Base-by-base conservation (phyloP, 2,329 filamentous ascomycete genomes). In the Colletotrichum sp. region DNA sequence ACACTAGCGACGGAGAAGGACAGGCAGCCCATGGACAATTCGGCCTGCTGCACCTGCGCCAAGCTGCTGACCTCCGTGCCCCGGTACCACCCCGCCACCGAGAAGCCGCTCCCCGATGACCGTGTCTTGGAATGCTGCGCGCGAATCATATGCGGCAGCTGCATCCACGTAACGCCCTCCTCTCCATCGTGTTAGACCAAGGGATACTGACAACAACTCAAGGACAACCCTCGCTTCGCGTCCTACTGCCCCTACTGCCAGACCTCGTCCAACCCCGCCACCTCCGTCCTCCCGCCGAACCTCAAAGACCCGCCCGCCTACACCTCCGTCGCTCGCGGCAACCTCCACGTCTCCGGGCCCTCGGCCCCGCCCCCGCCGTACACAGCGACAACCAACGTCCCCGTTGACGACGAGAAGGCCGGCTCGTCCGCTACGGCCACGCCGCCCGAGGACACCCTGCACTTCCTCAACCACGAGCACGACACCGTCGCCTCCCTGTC, bases 191-290 rank as follows among this genome's bases (percentile, higher is more conserved):
- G 28, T 28, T 28, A 38, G n/a, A 24, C 18, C 30, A 6, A 34
- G 1, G 9, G 12, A n/a, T 26, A n/a, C 73, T 67, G 38, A 72
- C 38, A 8, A 8, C 12, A 36, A 12, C 57, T 16, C 34, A 78
- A 92, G 90, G 85, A 90, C 63, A 95, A 95, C 82, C 86, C 88
- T 34, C 92, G 94, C 55, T 96, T 95, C 84, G 89, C 90, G 69
- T 86, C 87, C 38, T 92, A 92, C 82, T 92, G 92, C 81, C 94
- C 94, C 0, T 96, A 94, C 83, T 97, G 95, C 82, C 95, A 96
- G 84, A 90, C 95, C 79, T 92, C 93, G 7, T 89, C 87, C 43
- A 21, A 52, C 43, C 43, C 43, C 60, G 86, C 84, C 6, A 91
- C 92, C 4, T 91, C 91, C 24, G 80, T 84, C 9, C 83, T 92